Conservation (phyloP, 257 asterid genomes). For the Primulina eburnea region DNA sequence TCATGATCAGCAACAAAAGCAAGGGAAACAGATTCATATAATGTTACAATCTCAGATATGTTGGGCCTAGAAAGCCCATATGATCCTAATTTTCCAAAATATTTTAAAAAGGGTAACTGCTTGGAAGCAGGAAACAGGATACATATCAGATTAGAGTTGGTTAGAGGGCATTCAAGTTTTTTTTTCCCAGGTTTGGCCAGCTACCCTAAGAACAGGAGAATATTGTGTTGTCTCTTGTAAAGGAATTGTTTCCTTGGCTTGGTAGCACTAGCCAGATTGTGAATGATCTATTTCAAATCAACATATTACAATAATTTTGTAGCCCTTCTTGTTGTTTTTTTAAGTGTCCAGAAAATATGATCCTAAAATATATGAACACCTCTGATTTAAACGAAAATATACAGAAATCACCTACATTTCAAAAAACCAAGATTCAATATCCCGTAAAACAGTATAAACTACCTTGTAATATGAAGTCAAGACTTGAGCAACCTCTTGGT, state of each 20-base stretch:
- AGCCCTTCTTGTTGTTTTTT: too few relatives aligned
- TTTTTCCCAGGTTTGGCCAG: neutral
- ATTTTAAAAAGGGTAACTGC: too few relatives aligned
- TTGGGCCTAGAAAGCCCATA: too few relatives aligned
- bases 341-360: neutral
- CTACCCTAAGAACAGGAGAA: neutral
- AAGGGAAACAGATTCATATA: neutral
- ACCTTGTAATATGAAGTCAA: slow-evolving; percentile 80
- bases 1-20: slow-evolving; percentile 24
- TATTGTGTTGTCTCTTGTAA: neutral
- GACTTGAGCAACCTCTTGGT: slow-evolving; percentile 90
- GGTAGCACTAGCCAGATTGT: neutral
- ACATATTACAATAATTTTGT: too few relatives aligned
- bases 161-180: too few relatives aligned
- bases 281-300: neutral
- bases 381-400: neutral
- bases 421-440: too few relatives aligned
- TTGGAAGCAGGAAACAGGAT: too few relatives aligned
- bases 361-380: neutral
- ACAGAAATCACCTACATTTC: neutral
- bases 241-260: too few relatives aligned
- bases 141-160: too few relatives aligned
- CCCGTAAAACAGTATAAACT: slow-evolving; percentile 2
- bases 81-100: too few relatives aligned
- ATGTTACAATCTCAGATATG: too few relatives aligned